Evolutionary conservation across 805 yeast genomes (phyloP), one percentile per base, ranked within the genome.

Genomic region (Metschnikowia kofuensis): DNA sequence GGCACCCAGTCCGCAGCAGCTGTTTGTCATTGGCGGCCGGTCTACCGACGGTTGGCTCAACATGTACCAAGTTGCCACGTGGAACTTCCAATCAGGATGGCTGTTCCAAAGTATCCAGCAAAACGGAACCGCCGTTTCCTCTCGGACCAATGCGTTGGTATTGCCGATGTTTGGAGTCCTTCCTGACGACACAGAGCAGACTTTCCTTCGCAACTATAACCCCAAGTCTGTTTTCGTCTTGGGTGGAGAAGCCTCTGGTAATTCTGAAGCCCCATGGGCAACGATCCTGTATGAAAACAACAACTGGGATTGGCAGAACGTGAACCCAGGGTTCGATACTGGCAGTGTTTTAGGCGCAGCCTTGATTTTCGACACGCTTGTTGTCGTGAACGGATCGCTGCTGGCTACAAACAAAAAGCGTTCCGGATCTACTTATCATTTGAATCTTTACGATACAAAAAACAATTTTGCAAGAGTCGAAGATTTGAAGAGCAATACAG

Each of bases 61-160:
- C 52, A 79, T 87, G 83, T 76, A 76, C 56, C 94, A 87, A 64
- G 67, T 85, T 15, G 92, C 94, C 0, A 64, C 84, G 2, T 86
- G 90, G 87, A 83, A 82, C 56, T 81, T 80, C 51, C 70, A 73
- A 42, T 68, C 87, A 8, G 77, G 77, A 0, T 88, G 95, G 95
- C 76, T 87, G 3, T 86, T 81, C 61, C 55, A 65, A 36, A 56
- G 64, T 52, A 58, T 69, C 0, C 61, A 58, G 1, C 48, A 53
- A 27, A 51, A 54, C 10, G 51, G 51, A 13, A 16, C 34, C 0
- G 51, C 67, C 10, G 69, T 85, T 1, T 80, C 79, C 52, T 74
- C 89, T 8, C 69, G 94, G 42, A 73, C 70, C 4, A 63, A 66
- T 38, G 69, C 89, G 0, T 62, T 84, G 50, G 70, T 75, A 5